Conservation (phyloP, 805 yeast genomes). For the Schwanniomyces vanrijiae region DNA sequence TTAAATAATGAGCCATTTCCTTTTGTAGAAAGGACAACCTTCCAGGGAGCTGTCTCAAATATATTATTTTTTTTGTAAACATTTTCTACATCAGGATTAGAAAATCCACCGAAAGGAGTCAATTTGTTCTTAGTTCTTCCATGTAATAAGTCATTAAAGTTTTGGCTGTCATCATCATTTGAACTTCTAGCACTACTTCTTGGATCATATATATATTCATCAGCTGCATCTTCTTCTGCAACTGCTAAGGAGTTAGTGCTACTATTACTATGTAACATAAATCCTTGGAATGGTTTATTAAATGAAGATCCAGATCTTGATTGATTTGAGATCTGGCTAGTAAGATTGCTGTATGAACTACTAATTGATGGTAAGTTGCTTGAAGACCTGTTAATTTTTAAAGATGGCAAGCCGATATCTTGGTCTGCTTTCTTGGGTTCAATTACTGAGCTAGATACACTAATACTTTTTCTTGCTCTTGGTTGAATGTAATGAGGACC, state of each 20-base stretch:
- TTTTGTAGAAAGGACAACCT: constrained; percentile 60
- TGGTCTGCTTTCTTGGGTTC: constrained; percentile 30
- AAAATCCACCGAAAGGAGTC: constrained; percentile 74
- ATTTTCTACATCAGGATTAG: constrained; percentile 57
- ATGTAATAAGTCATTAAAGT: constrained; percentile 26
- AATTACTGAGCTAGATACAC: constrained; percentile 31
- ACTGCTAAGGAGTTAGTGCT: constrained; percentile 30
- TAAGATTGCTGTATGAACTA: constrained; percentile 2
- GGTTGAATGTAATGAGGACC: constrained; percentile 45
- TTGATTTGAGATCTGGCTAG: constrained; percentile 14
- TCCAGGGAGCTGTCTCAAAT: constrained; percentile 69
- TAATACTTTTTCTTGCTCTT: constrained; percentile 33
- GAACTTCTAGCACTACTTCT: constrained; percentile 15
- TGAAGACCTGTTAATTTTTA: constrained; percentile 33
- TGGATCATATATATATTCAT: constrained; percentile 23
- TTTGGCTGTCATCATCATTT: constrained; percentile 12
- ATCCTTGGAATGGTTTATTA: constrained; percentile 14
- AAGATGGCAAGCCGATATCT: constrained; percentile 34
- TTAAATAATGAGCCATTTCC: constrained; percentile 90
- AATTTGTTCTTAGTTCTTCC: constrained; percentile 35
- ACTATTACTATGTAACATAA: constrained; percentile 22
- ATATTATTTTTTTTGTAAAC: constrained; percentile 42
- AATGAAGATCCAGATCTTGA: constrained; percentile 15
- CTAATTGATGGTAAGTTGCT: constrained; percentile 20
- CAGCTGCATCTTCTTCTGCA: constrained; percentile 30